Conservation (phyloP, 2,329 filamentous ascomycete genomes). For the Talaromyces sp. region DNA sequence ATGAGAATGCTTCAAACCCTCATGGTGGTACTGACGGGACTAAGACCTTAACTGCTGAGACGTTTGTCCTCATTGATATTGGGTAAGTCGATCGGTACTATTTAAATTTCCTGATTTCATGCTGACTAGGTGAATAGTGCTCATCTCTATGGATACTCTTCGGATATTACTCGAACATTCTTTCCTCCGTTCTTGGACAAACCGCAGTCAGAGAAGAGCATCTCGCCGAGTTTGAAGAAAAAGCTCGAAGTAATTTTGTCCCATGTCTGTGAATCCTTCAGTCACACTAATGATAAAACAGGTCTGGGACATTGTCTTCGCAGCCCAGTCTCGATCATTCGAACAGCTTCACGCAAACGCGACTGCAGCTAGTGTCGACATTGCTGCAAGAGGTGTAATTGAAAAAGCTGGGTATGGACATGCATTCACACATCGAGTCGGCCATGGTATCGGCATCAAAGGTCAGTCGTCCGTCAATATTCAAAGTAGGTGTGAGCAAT, state of each 20-base stretch:
- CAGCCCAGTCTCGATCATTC: slow-evolving; percentile 58
- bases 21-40: slow-evolving; percentile 43
- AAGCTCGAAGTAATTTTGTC: slow-evolving; percentile 41
- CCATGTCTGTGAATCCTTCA: not conserved
- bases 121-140: slow-evolving; percentile 35
- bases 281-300: slow-evolving; percentile 17
- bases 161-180: slow-evolving; percentile 63
- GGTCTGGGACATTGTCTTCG: slow-evolving; percentile 60
- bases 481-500: not conserved
- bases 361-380: slow-evolving; percentile 59
- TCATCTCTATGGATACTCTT: slow-evolving; percentile 61
- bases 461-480: slow-evolving; percentile 27
- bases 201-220: slow-evolving; percentile 19
- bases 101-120: too few relatives aligned
- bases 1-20: slow-evolving; percentile 41
- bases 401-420: slow-evolving; percentile 57
- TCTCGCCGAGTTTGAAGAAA: slow-evolving; percentile 35
- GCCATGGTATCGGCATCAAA: slow-evolving; percentile 65
- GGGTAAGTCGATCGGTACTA: slow-evolving; percentile 32
- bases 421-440: slow-evolving; percentile 60
- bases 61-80: slow-evolving; percentile 62
- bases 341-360: slow-evolving; percentile 49
- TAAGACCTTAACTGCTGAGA: slow-evolving; percentile 53
- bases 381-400: slow-evolving; percentile 59
- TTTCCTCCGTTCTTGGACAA: slow-evolving; percentile 43